These are phyloP conservation scores for Aphanomyces invadans DNA, from an alignment of 352 stramenopile genomes.

Conservation along the genomic window DNA sequence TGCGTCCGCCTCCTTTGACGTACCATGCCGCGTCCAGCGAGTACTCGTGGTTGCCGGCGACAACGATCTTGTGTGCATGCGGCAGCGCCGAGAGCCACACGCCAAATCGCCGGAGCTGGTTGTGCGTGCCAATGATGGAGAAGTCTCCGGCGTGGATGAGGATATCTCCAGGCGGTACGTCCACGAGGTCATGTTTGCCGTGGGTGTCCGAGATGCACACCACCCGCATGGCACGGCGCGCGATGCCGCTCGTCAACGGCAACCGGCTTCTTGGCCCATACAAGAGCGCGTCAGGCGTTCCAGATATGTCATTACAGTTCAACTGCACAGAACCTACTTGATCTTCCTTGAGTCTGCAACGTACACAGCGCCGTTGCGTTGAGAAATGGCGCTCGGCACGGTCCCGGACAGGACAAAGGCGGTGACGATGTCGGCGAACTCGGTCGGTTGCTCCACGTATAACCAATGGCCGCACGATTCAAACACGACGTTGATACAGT, in stretches of 20 bases:
- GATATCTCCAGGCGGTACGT: slow-evolving; percentile 62
- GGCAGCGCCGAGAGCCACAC: slow-evolving; percentile 67
- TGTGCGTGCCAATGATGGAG: slow-evolving; percentile 59
- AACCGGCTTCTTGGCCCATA: background rate
- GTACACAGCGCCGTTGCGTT: no score
- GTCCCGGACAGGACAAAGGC: background rate
- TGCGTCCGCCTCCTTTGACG: slow-evolving; percentile 28
- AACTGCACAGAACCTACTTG: no score
- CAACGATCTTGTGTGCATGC: slow-evolving; percentile 67
- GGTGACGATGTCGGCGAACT: background rate
- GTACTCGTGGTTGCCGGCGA: slow-evolving; percentile 78
- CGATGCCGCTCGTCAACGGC: background rate
- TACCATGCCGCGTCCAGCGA: slow-evolving; percentile 69
- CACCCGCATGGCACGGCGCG: slow-evolving; percentile 31
- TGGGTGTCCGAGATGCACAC: slow-evolving; percentile 57
- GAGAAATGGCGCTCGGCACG: background rate
- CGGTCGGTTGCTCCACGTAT: slow-evolving; percentile 12
- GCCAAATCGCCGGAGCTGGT: slow-evolving; percentile 67
- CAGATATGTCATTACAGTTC: no score
- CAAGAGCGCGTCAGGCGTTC: no score
- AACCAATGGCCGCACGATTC: slow-evolving; percentile 14
- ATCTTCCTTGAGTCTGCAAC: no score
- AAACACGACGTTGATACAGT: slow-evolving; percentile 21
- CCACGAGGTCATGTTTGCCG: slow-evolving; percentile 27
- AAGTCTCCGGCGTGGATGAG: slow-evolving; percentile 90